Conservation (phyloP, 1,284 basidiomycete species). For the Heterobasidion irregulare region DNA sequence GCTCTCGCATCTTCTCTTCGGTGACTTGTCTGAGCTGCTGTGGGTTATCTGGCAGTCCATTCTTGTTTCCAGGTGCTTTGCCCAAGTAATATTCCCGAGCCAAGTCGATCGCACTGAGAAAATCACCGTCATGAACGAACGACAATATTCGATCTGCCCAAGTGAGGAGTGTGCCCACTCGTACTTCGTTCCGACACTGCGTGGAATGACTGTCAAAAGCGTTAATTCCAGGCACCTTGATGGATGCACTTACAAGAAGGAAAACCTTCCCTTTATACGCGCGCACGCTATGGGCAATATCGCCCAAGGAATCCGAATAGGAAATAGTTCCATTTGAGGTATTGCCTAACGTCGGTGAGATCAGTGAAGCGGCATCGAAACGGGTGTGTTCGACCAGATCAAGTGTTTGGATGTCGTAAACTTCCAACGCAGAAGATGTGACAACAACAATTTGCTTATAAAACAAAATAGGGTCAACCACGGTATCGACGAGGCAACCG, state of each 20-base stretch:
- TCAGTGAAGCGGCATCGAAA: slow-evolving; percentile 48
- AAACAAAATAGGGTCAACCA: too few species aligned
- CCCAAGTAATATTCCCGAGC: slow-evolving; percentile 82
- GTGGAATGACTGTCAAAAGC: slow-evolving; percentile 6
- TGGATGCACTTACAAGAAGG: slow-evolving; percentile 56
- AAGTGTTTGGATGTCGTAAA: slow-evolving; percentile 58
- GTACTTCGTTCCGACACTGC: slow-evolving; percentile 61
- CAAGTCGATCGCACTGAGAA: slow-evolving; percentile 85
- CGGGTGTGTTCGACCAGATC: slow-evolving; percentile 48
- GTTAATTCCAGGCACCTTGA: neutral
- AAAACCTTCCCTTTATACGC: slow-evolving; percentile 90
- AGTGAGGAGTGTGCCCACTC: slow-evolving; percentile 82
- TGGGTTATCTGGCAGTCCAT: slow-evolving; percentile 73
- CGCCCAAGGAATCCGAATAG: slow-evolving; percentile 40
- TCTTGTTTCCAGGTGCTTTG: slow-evolving; percentile 77
- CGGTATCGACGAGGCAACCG: neutral
- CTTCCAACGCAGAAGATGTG: slow-evolving; percentile 50
- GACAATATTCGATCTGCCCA: slow-evolving; percentile 93
- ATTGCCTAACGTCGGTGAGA: slow-evolving; percentile 42
- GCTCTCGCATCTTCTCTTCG: slow-evolving; percentile 69
- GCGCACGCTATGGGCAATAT: slow-evolving; percentile 68
- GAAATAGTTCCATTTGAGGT: slow-evolving; percentile 38
- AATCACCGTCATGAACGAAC: slow-evolving; percentile 82
- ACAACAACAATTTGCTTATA: slow-evolving; percentile 55
- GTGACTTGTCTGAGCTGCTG: slow-evolving; percentile 56